These are phyloP conservation scores for Hydnomerulius pinastri DNA, from an alignment of 768 basidiomycete genomes.

Conservation along the genomic window DNA sequence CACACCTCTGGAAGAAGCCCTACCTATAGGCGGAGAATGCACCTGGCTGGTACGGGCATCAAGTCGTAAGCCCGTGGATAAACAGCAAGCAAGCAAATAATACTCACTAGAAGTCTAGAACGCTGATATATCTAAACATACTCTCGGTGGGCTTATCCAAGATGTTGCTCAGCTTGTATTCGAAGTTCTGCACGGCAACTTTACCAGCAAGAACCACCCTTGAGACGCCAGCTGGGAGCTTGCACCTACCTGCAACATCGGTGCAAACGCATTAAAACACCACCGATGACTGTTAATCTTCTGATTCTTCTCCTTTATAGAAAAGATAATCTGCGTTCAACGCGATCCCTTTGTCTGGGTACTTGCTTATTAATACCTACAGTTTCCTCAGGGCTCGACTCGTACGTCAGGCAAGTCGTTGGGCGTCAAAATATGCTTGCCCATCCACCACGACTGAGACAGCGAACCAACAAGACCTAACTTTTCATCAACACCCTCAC, in stretches of 20 bases:
- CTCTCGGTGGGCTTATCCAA: conserved; percentile 88
- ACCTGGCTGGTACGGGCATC: conserved; percentile 53
- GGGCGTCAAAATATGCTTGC: no score
- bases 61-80: conserved; percentile 1
- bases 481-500: no score
- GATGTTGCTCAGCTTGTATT: conserved; percentile 91
- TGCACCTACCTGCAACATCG: conserved; percentile 71
- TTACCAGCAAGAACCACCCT: background rate
- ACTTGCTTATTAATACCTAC: no score
- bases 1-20: background rate
- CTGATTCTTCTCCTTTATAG: conserved; percentile 90
- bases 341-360: conserved; percentile 90
- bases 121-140: conserved; percentile 95
- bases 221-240: no score
- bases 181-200: conserved; percentile 96
- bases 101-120: conserved; percentile 72
- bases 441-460: no score
- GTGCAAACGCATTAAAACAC: conserved; percentile 95
- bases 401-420: no score
- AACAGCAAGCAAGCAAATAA: background rate
- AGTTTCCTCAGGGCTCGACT: no score
- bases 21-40: conserved; percentile 85
- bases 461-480: no score
- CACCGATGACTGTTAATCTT: conserved; percentile 97
- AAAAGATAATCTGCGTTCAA: conserved; percentile 94